Evolutionary conservation across 495 filamentous ascomycete species (phyloP).

Genomic region (Daldinia vernicosa): DNA sequence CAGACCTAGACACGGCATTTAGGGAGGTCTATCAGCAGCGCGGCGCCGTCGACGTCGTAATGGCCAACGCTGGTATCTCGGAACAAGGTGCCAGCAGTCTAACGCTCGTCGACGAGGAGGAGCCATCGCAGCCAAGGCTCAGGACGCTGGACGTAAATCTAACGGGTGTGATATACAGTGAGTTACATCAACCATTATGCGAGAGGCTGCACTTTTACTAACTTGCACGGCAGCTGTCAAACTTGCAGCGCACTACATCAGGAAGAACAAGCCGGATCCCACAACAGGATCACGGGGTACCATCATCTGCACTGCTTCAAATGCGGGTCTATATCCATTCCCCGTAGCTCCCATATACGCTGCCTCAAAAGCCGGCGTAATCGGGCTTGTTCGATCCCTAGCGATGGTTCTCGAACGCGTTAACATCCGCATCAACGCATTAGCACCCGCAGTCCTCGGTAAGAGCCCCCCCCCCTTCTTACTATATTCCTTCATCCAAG

Average conservation of each 20-base stretch:
- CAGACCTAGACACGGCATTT: constrained; percentile 57
- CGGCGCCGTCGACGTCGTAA: constrained; percentile 59
- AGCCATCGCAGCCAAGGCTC: constrained; percentile 53
- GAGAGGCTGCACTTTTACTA: background rate
- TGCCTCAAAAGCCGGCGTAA: constrained; percentile 60
- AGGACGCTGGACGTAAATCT: constrained; percentile 60
- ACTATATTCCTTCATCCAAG: constrained; percentile 1
- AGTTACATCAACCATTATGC: constrained; percentile 24
- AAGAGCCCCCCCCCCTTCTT: constrained; percentile 21
- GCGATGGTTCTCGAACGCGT: constrained; percentile 50
- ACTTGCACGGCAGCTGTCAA: constrained; percentile 53
- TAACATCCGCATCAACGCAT: constrained; percentile 62
- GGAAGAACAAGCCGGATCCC: constrained; percentile 50
- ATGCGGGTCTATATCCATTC: constrained; percentile 65
- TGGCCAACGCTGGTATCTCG: constrained; percentile 65
- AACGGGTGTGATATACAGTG: constrained; percentile 59
- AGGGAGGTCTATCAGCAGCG: constrained; percentile 49
- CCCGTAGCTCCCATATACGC: constrained; percentile 65
- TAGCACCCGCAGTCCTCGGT: constrained; percentile 64
- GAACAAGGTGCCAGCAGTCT: constrained; percentile 53
- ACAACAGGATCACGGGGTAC: constrained; percentile 49
- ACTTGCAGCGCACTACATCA: constrained; percentile 62
- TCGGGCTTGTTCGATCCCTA: constrained; percentile 61
- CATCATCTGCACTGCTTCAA: constrained; percentile 66
- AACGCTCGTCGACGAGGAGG: constrained; percentile 45